These are phyloP conservation scores for Naganishia liquefaciens DNA, from an alignment of 1,284 basidiomycete genomes.

Conservation along the genomic window DNA sequence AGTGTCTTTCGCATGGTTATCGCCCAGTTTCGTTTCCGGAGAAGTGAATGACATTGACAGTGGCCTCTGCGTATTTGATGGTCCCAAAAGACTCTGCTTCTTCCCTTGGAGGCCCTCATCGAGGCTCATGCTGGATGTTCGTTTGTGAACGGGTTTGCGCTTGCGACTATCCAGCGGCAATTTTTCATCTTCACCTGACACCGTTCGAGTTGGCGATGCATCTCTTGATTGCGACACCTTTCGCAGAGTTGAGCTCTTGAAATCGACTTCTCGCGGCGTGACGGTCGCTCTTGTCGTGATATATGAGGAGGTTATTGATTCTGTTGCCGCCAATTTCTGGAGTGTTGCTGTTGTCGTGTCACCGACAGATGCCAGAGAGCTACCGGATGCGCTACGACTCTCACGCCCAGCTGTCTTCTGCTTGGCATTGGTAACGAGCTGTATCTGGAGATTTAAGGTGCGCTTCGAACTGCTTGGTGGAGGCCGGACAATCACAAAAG, in stretches of 20 bases:
- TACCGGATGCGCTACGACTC: constrained; percentile 36
- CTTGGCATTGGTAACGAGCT: constrained; percentile 64
- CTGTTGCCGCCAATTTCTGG: neutral
- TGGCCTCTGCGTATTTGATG: neutral
- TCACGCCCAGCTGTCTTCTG: constrained; percentile 1
- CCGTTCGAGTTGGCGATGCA: constrained; percentile 6
- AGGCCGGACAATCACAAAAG: constrained; percentile 59
- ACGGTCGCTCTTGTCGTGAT: constrained; percentile 5
- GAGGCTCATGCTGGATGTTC: constrained; percentile 21
- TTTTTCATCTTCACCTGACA: neutral
- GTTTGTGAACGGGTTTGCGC: constrained; percentile 7
- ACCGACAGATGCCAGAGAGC: constrained; percentile 23
- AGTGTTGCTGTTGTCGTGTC: constrained; percentile 14
- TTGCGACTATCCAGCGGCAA: neutral
- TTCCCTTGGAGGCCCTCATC: constrained; percentile 11
- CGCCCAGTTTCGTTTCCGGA: neutral
- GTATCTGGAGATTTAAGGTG: constrained; percentile 88
- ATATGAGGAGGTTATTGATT: constrained; percentile 1
- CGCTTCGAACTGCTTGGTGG: constrained; percentile 78
- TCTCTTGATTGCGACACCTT: constrained; percentile 3
- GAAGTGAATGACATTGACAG: neutral
- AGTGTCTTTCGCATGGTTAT: neutral
- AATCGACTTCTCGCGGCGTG: constrained; percentile 25
- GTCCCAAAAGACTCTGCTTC: constrained; percentile 8
- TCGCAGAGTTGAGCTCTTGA: neutral